Conservation (phyloP, 2,329 filamentous ascomycete species). For the Dryadomyces quercus-mongolicae region DNA sequence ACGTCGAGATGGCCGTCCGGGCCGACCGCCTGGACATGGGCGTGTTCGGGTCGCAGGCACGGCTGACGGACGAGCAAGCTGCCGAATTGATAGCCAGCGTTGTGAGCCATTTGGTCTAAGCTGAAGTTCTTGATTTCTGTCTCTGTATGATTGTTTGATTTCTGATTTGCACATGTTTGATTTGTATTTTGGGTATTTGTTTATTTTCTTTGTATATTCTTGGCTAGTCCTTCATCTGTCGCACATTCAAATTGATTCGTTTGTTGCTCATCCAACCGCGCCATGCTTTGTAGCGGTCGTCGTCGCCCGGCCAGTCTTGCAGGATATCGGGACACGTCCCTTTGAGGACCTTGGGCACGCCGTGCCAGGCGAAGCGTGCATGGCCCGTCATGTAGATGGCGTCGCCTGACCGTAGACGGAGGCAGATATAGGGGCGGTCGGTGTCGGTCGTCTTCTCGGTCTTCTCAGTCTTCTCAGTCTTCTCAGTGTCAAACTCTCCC, state of each 20-base stretch:
- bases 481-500: conserved; percentile 7
- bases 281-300: conserved; percentile 54
- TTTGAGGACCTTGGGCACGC: conserved; percentile 74
- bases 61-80: conserved; percentile 3
- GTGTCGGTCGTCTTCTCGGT: no score
- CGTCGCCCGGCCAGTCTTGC: conserved; percentile 54
- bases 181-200: neutral
- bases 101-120: neutral
- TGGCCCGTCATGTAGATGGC: conserved; percentile 78
- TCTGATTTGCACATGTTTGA: neutral
- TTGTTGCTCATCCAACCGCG: conserved; percentile 80
- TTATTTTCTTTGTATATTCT: neutral
- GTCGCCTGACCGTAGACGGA: conserved; percentile 73
- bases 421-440: conserved; percentile 36
- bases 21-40: conserved; percentile 11
- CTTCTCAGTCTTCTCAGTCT: no score
- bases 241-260: conserved; percentile 81
- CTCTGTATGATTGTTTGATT: neutral
- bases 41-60: conserved; percentile 10
- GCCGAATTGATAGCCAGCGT: neutral
- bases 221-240: conserved; percentile 61
- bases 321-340: conserved; percentile 69
- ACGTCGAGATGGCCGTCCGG: conserved; percentile 12
- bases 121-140: no score
- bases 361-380: conserved; percentile 87